These are phyloP conservation scores for Alliaria petiolata DNA, from an alignment of 345 rosid genomes.

Conservation along the genomic window DNA sequence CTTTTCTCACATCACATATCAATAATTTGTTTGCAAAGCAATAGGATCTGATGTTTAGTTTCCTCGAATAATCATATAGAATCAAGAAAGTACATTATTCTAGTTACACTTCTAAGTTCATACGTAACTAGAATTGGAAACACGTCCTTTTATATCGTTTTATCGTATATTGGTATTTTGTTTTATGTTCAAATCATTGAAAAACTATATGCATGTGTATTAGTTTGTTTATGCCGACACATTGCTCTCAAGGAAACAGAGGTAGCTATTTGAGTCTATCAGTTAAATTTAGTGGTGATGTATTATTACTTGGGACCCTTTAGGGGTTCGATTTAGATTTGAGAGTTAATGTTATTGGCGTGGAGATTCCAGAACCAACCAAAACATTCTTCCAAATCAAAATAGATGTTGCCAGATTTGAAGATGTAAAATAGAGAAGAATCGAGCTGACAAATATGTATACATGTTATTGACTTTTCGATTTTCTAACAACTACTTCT, in stretches of 20 bases:
- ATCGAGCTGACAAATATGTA: not conserved
- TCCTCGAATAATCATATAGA: not conserved
- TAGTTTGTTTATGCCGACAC: no score
- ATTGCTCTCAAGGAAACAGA: no score
- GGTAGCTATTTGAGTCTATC: no score
- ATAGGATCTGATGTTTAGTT: conserved; percentile 8
- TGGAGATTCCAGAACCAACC: conserved; percentile 17
- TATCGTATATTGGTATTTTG: no score
- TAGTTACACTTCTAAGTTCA: conserved; percentile 3
- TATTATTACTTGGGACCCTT: conserved; percentile 25
- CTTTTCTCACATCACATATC: conserved; percentile 25
- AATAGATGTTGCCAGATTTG: not conserved
- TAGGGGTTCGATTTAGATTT: not conserved
- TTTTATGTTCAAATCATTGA: no score
- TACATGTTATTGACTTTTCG: not conserved
- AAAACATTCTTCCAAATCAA: not conserved
- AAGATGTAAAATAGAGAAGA: not conserved
- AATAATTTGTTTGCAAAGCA: conserved; percentile 17
- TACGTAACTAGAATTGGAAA: conserved; percentile 2
- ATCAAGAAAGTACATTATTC: not conserved
- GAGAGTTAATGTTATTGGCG: conserved; percentile 17
- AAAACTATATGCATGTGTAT: no score
- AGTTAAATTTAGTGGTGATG: conserved; percentile 10
- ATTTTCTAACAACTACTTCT: not conserved
- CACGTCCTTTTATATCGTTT: no score